Base-by-base conservation (phyloP, 306 rosid species). In the Potentilla sterilis region DNA sequence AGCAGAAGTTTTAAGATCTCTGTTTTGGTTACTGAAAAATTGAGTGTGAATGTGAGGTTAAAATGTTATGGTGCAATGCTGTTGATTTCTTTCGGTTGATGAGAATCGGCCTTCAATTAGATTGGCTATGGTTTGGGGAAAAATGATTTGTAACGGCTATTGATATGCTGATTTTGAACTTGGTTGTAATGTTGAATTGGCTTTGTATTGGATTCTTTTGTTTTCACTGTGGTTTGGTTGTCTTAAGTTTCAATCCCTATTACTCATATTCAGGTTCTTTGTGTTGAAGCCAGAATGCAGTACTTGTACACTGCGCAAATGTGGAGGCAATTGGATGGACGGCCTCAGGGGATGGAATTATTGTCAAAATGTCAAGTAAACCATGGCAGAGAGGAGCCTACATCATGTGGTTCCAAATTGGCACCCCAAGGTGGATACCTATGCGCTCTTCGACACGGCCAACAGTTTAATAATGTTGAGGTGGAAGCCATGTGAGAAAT, bases 201-300 rank as follows among this genome's bases (percentile, higher is more conserved):
- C 4, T 63, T 34, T 72, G 15, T 7, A 19, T 51, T 55, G 43
- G 7, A 32, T 40, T 55, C 15, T 35, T 43, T 51, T 34, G 44
- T 75, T 74, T 54, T 52, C 15, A 58, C 6, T 69, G 74, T 76
- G 78, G 69, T 64, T 51, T 83, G 76, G 67, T 70, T 79, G 70
- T 85, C 81, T 85, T 89, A 77, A 91, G 79, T 81, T 68, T 75
- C 85, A 70, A 73, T 86, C 73, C 80, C 82, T 87, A 80, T 85
- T 86, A 91, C 97, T 91, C 96, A 94, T 91, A 89, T 92, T 90
- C 98, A 95, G 98, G 98, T 95, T 95, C 98, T 95, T 92, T 92
- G 92, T 95, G 97, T 95, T 95, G 98, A 97, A 95, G 98, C 89
- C 98, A 95, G 98, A 92, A 86, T 87, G 94, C 97, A 83, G 87